Conservation (phyloP, 2,329 filamentous ascomycete genomes). For the Lomentospora prolificans region DNA sequence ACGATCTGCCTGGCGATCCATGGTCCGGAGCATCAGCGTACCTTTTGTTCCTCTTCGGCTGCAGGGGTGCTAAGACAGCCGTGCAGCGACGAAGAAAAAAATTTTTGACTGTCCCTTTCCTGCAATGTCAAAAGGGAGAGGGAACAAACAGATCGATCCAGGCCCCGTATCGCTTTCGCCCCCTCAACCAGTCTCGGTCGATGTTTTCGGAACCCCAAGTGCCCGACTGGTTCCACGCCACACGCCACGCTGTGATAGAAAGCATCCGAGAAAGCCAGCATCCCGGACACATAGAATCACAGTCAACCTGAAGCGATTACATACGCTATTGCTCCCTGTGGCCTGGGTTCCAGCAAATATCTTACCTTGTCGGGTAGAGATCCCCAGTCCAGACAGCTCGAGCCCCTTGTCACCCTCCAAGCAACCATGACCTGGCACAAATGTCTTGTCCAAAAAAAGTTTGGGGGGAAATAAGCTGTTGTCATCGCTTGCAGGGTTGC, state of each 20-base stretch:
- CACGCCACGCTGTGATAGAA: background rate
- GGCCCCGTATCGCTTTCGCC: no score
- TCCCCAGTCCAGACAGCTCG: background rate
- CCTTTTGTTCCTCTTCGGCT: background rate
- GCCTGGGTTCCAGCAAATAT: background rate
- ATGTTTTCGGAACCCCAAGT: background rate
- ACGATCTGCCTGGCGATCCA: background rate
- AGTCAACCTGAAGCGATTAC: background rate
- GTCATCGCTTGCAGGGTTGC: background rate
- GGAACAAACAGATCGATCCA: no score
- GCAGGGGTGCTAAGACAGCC: no score
- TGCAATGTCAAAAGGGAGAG: no score
- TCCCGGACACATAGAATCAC: background rate
- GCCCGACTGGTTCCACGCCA: background rate
- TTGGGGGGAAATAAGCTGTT: background rate
- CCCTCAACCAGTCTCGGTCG: no score
- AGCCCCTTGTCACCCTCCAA: background rate
- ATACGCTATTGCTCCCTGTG: background rate
- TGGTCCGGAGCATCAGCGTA: background rate
- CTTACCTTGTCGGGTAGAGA: background rate
- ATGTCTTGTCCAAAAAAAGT: background rate
- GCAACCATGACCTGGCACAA: no score
- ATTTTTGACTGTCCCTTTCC: no score
- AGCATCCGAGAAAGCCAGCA: no score
- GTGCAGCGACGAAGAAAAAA: no score